Evolutionary conservation across 2,329 filamentous ascomycete genomes (phyloP).

Genomic region (Pseudogymnoascus sp.): DNA sequence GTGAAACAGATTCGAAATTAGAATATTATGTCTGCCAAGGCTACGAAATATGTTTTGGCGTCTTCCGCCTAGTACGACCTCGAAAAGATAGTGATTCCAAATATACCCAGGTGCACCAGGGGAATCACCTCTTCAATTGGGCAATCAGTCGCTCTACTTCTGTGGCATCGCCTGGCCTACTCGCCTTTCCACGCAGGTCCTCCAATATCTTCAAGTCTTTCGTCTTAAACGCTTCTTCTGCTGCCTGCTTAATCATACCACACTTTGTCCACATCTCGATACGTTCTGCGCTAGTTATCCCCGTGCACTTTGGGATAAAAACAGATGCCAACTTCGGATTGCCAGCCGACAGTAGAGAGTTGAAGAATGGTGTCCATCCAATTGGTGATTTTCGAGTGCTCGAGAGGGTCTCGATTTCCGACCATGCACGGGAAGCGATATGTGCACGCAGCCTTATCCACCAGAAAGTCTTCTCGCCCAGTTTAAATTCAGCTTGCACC

Average conservation of each 20-base stretch:
- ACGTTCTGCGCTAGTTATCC: slow-evolving; percentile 50
- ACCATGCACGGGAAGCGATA: slow-evolving; percentile 85
- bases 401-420: slow-evolving; percentile 78
- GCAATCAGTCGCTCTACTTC: slow-evolving; percentile 78
- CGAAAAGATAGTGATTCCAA: not conserved
- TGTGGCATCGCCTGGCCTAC: slow-evolving; percentile 55
- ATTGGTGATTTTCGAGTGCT: slow-evolving; percentile 80
- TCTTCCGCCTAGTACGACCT: not conserved
- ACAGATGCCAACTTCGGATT: slow-evolving; percentile 77
- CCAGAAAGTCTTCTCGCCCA: slow-evolving; percentile 83
- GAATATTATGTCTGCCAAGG: not conserved
- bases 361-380: slow-evolving; percentile 97
- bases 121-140: slow-evolving; percentile 43
- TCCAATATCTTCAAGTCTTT: slow-evolving; percentile 74
- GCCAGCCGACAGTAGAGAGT: slow-evolving; percentile 78
- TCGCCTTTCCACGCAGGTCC: slow-evolving; percentile 66
- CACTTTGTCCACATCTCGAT: slow-evolving; percentile 97
- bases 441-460: slow-evolving; percentile 81
- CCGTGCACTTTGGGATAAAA: slow-evolving; percentile 83
- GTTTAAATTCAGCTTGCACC: slow-evolving; percentile 84
- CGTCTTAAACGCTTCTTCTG: slow-evolving; percentile 78
- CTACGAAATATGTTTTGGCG: not conserved
- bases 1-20: not conserved
- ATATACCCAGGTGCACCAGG: not conserved
- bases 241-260: slow-evolving; percentile 79